phyloP scores from a whole-genome alignment of 2,329 filamentous ascomycete species.

The Ceratocystis colombiana region DNA sequence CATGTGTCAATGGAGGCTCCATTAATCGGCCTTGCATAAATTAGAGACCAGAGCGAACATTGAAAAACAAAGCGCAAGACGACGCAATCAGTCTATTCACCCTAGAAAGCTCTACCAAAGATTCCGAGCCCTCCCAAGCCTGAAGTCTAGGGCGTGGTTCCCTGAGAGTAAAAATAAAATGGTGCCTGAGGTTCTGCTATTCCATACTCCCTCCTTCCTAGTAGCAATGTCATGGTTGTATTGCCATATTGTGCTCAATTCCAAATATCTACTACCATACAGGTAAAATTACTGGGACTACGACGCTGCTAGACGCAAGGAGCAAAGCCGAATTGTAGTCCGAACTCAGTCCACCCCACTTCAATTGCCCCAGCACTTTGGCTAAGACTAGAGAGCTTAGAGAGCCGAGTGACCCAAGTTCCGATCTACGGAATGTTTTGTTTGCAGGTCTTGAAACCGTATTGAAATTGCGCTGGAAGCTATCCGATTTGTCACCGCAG shows the following conservation, averaged over 20 bases:
- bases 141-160: not conserved
- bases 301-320: not conserved
- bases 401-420: not conserved
- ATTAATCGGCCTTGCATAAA: not conserved
- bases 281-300: not conserved
- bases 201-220: not conserved
- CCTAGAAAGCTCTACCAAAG: not conserved
- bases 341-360: not conserved
- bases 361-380: not conserved
- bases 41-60: not conserved
- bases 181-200: not conserved
- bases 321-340: not conserved
- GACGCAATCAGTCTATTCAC: not conserved
- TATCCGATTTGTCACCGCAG: not conserved
- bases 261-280: not conserved
- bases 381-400: not conserved
- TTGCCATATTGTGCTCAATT: too few species aligned
- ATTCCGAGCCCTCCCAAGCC: not conserved
- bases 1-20: not conserved
- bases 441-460: too few species aligned
- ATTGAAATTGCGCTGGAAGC: not conserved
- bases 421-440: not conserved
- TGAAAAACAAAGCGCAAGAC: not conserved
- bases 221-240: not conserved
- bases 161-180: too few species aligned